These are phyloP conservation scores for Macroventuria anomochaeta DNA, from an alignment of 2,329 filamentous ascomycete genomes.

Conservation along the genomic window DNA sequence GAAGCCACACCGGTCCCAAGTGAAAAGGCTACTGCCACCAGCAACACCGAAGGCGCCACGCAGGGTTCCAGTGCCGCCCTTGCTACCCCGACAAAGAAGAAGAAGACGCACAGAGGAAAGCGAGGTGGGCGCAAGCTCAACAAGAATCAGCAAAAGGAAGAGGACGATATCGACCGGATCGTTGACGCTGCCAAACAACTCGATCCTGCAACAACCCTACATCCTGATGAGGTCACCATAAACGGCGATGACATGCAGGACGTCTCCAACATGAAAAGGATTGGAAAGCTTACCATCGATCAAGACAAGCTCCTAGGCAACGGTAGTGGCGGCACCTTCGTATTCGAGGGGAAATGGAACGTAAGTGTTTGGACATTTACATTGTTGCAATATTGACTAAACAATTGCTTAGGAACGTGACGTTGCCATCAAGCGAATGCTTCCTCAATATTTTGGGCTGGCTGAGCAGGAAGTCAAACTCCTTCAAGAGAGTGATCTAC, in stretches of 20 bases:
- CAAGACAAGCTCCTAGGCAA: conserved; percentile 68
- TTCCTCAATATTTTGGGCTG: conserved; percentile 94
- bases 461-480: conserved; percentile 92
- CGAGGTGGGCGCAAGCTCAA: conserved; percentile 56
- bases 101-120: conserved; percentile 58
- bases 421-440: conserved; percentile 95
- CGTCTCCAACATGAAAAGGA: conserved; percentile 59
- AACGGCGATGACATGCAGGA: conserved; percentile 56
- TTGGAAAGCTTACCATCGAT: conserved; percentile 66
- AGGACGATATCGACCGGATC: conserved; percentile 48
- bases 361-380: conserved; percentile 29
- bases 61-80: conserved; percentile 31
- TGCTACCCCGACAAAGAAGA: conserved; percentile 52
- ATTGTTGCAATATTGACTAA: not conserved
- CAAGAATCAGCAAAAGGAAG: conserved; percentile 48
- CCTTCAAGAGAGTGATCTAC: conserved; percentile 90
- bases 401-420: conserved; percentile 66
- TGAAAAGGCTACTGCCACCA: conserved; percentile 11
- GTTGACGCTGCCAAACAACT: conserved; percentile 51
- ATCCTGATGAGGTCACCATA: conserved; percentile 50
- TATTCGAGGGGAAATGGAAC: conserved; percentile 93
- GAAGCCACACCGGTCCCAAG: conserved; percentile 15
- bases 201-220: conserved; percentile 39
- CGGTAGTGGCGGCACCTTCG: conserved; percentile 95
- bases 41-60: conserved; percentile 24